Percentiles rank a stretch among this genome's conserved stretches.
phyloP scores from a whole-genome alignment of 176 grass and related monocot genomes.

The Zoysia japonica region DNA sequence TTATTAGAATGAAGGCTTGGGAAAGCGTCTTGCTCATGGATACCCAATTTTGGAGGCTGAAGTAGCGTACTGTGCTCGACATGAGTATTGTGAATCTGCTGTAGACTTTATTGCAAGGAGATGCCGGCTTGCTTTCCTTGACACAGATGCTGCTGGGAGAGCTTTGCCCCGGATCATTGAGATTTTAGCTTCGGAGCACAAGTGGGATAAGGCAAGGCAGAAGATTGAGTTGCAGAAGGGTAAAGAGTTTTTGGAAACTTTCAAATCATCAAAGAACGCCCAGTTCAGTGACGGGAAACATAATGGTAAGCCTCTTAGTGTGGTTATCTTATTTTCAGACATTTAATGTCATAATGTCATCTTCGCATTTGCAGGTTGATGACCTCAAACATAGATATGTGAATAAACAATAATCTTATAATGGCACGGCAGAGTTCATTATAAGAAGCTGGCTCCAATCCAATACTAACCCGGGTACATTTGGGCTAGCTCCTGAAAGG shows the following conservation, averaged over 20 bases:
- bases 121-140: slow-evolving; percentile 83
- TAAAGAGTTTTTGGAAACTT: slow-evolving; percentile 83
- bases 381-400: slow-evolving; percentile 7
- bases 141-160: slow-evolving; percentile 75
- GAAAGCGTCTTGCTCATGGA: slow-evolving; percentile 82
- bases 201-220: slow-evolving; percentile 73
- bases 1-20: slow-evolving; percentile 79
- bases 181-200: slow-evolving; percentile 77
- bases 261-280: slow-evolving; percentile 88
- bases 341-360: not conserved
- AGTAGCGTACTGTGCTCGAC: slow-evolving; percentile 91
- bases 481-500: slow-evolving; percentile 15
- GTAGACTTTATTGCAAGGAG: slow-evolving; percentile 88
- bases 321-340: not conserved
- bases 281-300: slow-evolving; percentile 93
- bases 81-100: slow-evolving; percentile 86
- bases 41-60: slow-evolving; percentile 94
- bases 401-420: slow-evolving; percentile 38
- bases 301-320: slow-evolving; percentile 43
- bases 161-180: slow-evolving; percentile 76
- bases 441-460: slow-evolving; percentile 17
- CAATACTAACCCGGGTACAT: slow-evolving; percentile 7
- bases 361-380: slow-evolving; percentile 38
- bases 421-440: not conserved
- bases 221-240: slow-evolving; percentile 71